Evolutionary conservation across 805 yeast genomes (phyloP), one percentile per base, ranked within the genome.

Genomic region (Ogataea haglerorum): DNA sequence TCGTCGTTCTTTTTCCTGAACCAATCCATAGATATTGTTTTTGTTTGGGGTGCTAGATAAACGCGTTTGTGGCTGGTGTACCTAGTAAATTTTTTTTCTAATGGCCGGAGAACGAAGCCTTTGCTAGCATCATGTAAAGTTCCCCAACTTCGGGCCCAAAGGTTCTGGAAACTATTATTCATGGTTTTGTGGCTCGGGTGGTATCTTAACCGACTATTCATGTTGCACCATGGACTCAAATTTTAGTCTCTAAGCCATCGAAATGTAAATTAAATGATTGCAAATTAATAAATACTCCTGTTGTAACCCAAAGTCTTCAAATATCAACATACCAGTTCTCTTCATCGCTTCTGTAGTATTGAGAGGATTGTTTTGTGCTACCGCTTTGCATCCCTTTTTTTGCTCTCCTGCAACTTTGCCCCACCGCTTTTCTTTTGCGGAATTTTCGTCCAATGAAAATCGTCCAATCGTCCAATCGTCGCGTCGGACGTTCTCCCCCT

Each of bases 401-500:
- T 19, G 21, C 21, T 19, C 21, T 19, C 21, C 21, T 19, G 21
- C 21, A 19, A 19, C 8, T 19, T 19, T 19, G 21, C 21, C 14
- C 24, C 32, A 18, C 28, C 39, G 33, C 27, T 30, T 18, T 30
- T 24, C 30, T 30, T 23, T 16, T 16, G 15, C 18, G 21, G 14
- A 13, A 9, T 40, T 40, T 40, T 40, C 43, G 43, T 40, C 43
- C 43, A 40, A 40, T 40, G 35, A 40, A 38, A 40, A 34, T 40
- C 43, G 43, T 40, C 43, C 35, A 25, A 28, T 40, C 38, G 43
- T 26, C 43, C 43, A 29, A 30, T 40, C 37, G 43, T 40, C 43
- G 43, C 43, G 43, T 40, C 43, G 43, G 43, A 40, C 38, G 34
- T 22, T 29, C 34, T 40, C 30, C 38, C 43, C 43, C 43, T 32